Evolutionary conservation across 306 rosid species (phyloP), one percentile per base, ranked within the genome.

Genomic region (Quercus rubra): DNA sequence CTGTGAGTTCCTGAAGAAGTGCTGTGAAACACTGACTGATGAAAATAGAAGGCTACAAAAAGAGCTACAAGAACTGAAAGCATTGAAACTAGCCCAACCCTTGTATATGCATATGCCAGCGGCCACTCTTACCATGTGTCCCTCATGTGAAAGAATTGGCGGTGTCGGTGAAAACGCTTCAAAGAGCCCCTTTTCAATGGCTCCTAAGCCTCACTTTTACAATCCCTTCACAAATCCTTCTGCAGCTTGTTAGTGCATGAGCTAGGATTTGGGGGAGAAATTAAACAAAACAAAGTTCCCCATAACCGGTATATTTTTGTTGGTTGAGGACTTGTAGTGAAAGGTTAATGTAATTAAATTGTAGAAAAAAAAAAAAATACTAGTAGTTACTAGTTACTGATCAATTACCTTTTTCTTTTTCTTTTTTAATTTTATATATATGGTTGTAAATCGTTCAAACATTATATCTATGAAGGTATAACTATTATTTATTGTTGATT

Each of bases 71-170:
- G 99, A 95, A 74, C 83, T 95, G 74, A 92, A 95, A 80, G 88
- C 97, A 43, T 55, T 92, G 81, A 92, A 95, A 70, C 64, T 86
- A 0, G 66, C 88, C 0, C 94, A 90, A 19, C 94, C 99, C 3
- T 21, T 93, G 38, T 93, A 89, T 88, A 90, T 95, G 99, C 95
- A 92, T 35, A 85, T 92, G 97, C 89, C 98, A 13, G 97, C 94
- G 6, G 98, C 99, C 0, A 91, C 99, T 0, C 94, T 95, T 49
- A 83, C 87, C 49, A 88, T 95, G 87, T 95, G 99, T 20, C 98
- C 99, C 0, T 91, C 99, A 1, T 95, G 99, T 20, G 99, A 95
- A 78, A 85, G 97, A 78, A 83, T 89, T 14, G 89, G 85, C n/a
- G 83, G 81, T 0, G 91, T 31, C 5, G 23, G 43, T 52, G 84